Conservation (phyloP, 176 grass and related monocot species). For the Guadua angustifolia region DNA sequence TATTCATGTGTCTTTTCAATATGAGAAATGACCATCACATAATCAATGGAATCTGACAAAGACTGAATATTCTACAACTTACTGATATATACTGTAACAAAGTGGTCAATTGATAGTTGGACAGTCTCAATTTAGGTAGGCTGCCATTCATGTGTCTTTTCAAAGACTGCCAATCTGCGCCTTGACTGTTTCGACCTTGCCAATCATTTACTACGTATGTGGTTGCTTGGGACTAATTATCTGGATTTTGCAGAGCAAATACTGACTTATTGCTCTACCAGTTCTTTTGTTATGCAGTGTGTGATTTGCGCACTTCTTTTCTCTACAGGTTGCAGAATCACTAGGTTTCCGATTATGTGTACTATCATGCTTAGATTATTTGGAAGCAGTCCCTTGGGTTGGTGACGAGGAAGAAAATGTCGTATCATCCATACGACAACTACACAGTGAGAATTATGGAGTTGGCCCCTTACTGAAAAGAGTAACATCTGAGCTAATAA, state of each 20-base stretch:
- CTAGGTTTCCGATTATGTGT: conserved; percentile 71
- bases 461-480: conserved; percentile 68
- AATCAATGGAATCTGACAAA: not conserved
- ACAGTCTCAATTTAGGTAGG: not conserved
- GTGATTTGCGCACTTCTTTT: conserved; percentile 22
- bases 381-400: conserved; percentile 82
- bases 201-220: not conserved
- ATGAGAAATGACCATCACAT: no score
- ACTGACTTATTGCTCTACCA: not conserved
- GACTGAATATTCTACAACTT: not conserved
- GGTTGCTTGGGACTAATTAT: not conserved
- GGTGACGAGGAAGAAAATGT: conserved; percentile 91
- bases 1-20: no score
- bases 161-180: not conserved
- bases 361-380: conserved; percentile 73
- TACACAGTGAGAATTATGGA: conserved; percentile 52
- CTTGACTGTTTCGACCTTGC: not conserved
- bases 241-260: not conserved
- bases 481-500: conserved; percentile 60
- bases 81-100: not conserved
- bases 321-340: conserved; percentile 68
- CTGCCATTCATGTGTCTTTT: not conserved
- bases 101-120: not conserved
- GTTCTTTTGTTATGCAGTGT: not conserved
- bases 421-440: conserved; percentile 67